These are phyloP conservation scores for Elsinoe fawcettii DNA, from an alignment of 2,329 filamentous ascomycete species.

Conservation along the genomic window DNA sequence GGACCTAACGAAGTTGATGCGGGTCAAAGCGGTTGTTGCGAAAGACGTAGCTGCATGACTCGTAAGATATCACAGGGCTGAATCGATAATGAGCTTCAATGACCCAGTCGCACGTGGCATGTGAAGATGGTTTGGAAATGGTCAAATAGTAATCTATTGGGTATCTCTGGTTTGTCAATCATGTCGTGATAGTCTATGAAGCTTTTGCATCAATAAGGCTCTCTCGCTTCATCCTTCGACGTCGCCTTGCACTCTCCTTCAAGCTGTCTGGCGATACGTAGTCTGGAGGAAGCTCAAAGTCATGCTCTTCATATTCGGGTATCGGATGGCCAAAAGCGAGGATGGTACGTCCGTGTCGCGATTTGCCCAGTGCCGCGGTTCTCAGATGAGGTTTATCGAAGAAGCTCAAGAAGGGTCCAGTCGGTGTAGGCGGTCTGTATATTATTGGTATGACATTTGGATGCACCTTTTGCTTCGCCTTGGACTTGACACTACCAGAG, in stretches of 20 bases:
- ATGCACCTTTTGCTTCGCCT: conserved; percentile 19
- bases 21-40: background rate
- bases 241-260: conserved; percentile 54
- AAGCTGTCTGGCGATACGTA: conserved; percentile 43
- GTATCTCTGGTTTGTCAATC: conserved; percentile 2
- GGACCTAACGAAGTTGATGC: background rate
- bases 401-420: conserved; percentile 74
- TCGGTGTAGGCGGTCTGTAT: conserved; percentile 27
- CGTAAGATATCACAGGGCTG: background rate
- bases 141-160: conserved; percentile 7
- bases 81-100: background rate
- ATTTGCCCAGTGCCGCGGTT: conserved; percentile 66
- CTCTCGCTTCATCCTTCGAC: conserved; percentile 52
- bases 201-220: conserved; percentile 29
- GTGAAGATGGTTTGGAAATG: background rate
- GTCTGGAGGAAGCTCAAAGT: conserved; percentile 69
- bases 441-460: conserved; percentile 26
- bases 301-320: conserved; percentile 60
- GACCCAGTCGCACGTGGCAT: background rate
- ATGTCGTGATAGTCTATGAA: conserved; percentile 11
- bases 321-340: conserved; percentile 76
- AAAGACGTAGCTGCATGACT: background rate
- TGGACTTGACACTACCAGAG: conserved; percentile 14
- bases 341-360: conserved; percentile 61
- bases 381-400: conserved; percentile 73